Evolutionary conservation across 495 filamentous ascomycete species (phyloP).

Genomic region (Penicillium bovifimosum): DNA sequence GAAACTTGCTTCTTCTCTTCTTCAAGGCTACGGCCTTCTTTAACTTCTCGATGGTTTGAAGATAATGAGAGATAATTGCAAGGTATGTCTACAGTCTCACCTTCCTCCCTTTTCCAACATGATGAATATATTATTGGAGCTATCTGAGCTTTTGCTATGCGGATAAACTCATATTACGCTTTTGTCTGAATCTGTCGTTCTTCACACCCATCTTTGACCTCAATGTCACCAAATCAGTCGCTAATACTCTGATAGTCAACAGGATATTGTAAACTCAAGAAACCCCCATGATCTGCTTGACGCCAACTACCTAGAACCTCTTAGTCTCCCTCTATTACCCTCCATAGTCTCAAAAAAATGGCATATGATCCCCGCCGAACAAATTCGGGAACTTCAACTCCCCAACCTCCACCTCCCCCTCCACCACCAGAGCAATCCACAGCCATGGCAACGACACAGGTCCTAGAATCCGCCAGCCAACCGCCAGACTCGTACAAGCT

Average conservation of each 20-base stretch:
- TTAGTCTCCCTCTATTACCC: constrained; percentile 16
- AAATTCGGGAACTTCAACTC: constrained; percentile 40
- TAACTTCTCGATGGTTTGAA: constrained; percentile 20
- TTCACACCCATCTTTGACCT: constrained; percentile 1
- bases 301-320: constrained; percentile 4
- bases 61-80: constrained; percentile 32
- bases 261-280: constrained; percentile 37
- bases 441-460: constrained; percentile 24
- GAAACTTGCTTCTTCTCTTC: constrained; percentile 21
- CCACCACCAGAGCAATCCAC: constrained; percentile 39
- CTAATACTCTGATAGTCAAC: constrained; percentile 29
- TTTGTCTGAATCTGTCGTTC: constrained; percentile 29
- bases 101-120: constrained; percentile 24
- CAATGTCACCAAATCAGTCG: constrained; percentile 9
- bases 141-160: constrained; percentile 71
- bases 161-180: constrained; percentile 49
- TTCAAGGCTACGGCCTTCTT: constrained; percentile 38
- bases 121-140: constrained; percentile 91
- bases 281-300: constrained; percentile 31
- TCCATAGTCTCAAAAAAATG: constrained; percentile 34
- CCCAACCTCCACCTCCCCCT: constrained; percentile 39
- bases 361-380: constrained; percentile 52
- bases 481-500: constrained; percentile 66
- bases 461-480: constrained; percentile 26
- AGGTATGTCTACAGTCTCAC: constrained; percentile 29